Evolutionary conservation across 176 grass and related monocot species (phyloP).

Genomic region (Elymus sibiricus): DNA sequence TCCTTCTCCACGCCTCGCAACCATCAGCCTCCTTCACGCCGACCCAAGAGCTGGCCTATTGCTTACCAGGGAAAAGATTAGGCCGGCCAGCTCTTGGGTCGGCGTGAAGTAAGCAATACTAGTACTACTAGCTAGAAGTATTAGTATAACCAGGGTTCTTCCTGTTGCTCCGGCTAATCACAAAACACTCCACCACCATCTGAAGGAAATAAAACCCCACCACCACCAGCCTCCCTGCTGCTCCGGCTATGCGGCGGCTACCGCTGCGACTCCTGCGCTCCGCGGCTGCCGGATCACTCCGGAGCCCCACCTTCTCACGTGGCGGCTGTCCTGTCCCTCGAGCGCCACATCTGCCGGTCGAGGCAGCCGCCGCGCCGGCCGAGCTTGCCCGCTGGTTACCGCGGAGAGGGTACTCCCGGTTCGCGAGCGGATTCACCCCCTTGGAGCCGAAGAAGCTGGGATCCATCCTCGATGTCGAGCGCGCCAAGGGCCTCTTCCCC

Average conservation of each 20-base stretch:
- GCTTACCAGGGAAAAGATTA: too few relatives aligned
- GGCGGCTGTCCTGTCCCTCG: not conserved
- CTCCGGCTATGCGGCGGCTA: slow-evolving; percentile 37
- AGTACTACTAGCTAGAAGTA: too few relatives aligned
- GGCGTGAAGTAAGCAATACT: too few relatives aligned
- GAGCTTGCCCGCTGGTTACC: slow-evolving; percentile 28
- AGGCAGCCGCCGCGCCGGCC: not conserved
- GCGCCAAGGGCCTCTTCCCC: slow-evolving; percentile 54
- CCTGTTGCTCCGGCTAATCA: too few relatives aligned
- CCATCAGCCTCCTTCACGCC: too few relatives aligned
- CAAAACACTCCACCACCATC: too few relatives aligned
- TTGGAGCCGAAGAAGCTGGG: slow-evolving; percentile 52
- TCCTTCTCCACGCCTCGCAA: too few relatives aligned
- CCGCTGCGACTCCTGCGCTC: slow-evolving; percentile 17
- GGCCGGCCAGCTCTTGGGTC: too few relatives aligned
- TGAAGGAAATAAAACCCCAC: not conserved
- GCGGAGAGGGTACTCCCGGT: slow-evolving; percentile 53
- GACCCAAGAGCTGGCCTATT: too few relatives aligned
- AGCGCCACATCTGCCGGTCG: not conserved
- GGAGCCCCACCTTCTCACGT: not conserved
- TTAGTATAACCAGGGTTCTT: too few relatives aligned
- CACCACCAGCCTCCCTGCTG: not conserved
- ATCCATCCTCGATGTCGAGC: slow-evolving; percentile 81
- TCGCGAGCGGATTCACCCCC: slow-evolving; percentile 76
- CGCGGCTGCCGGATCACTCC: slow-evolving; percentile 1